Base-by-base conservation (phyloP, 331 rosid genomes). In the Dryas integrifolia region DNA sequence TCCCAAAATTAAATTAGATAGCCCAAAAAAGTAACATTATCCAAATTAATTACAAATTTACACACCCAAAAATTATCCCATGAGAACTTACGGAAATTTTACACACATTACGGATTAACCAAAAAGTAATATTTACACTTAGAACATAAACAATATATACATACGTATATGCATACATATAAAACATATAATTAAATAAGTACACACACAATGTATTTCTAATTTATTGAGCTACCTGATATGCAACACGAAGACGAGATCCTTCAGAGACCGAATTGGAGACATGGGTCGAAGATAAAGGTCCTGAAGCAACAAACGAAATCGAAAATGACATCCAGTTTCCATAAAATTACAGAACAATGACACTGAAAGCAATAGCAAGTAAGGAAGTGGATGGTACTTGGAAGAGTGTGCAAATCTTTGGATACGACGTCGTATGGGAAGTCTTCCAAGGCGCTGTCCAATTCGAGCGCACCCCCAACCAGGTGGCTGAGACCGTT, bases 241-340 rank as follows among this genome's bases (percentile, higher is more conserved):
- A 91, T 1, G 93, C 99, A 53, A 95, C 99, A 44, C 97, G 96
- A 76, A 95, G 88, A 4, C 84, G 88, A 15, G 97, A 77, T 62
- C 88, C 84, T 67, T 87, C 88, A 11, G 95, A 66, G 26, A 80
- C 88, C 24, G 91, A 68, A 74, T 39, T 48, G 59, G 92, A 75
- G 57, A 81, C 44, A 12, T 82, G 83, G 67, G 79, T 75, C 50
- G 96, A 87, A 9, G 96, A 80, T 49, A 94, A 75, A 76, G 98
- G 97, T 64, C 90, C 98, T 94, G 82, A 52, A 84, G 61, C 9
- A 12, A 24, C 26, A 41, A 73, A 77, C 35, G n/a, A 55, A 72
- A 67, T 51, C 24, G 1, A 50, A 16, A 38, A 49, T 14, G 51
- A 12, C 50, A 30, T 45, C 41, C 65, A 16, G 44, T 44, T 24